Evolutionary conservation across 2,329 filamentous ascomycete genomes (phyloP).

Genomic region (Colletotrichum melonis): DNA sequence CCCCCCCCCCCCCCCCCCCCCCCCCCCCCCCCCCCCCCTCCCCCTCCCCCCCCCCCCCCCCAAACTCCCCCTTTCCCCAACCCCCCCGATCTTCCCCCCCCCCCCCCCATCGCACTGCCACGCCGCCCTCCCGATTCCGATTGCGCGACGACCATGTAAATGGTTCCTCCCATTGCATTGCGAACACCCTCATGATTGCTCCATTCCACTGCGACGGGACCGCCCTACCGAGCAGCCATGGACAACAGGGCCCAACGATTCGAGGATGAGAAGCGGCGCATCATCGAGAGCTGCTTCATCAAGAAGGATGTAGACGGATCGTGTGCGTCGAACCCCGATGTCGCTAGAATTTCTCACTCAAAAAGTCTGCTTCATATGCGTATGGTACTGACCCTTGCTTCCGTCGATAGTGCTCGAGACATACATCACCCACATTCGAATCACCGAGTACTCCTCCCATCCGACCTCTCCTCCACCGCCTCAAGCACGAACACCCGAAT

Average conservation of each 20-base stretch:
- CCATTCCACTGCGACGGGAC: conserved; percentile 27
- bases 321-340: conserved; percentile 64
- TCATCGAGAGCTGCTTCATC: conserved; percentile 93
- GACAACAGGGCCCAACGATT: conserved; percentile 78
- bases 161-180: conserved; percentile 9
- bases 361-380: background rate
- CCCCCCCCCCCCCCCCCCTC: too few relatives aligned
- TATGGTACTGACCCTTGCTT: conserved; percentile 19
- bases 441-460: conserved; percentile 86
- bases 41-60: too few relatives aligned
- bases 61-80: too few relatives aligned
- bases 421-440: conserved; percentile 96
- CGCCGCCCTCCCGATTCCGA: background rate
- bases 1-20: too few relatives aligned
- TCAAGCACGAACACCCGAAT: conserved; percentile 73
- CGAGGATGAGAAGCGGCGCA: conserved; percentile 95
- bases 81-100: too few relatives aligned
- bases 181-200: conserved; percentile 33
- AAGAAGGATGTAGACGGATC: conserved; percentile 91
- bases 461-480: conserved; percentile 88
- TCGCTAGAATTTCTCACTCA: conserved; percentile 10
- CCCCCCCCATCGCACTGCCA: background rate
- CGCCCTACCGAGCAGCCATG: conserved; percentile 36
- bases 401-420: conserved; percentile 78
- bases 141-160: conserved; percentile 29